Base-by-base conservation (phyloP, 1,139 yeast species). In the Pichia sp. region DNA sequence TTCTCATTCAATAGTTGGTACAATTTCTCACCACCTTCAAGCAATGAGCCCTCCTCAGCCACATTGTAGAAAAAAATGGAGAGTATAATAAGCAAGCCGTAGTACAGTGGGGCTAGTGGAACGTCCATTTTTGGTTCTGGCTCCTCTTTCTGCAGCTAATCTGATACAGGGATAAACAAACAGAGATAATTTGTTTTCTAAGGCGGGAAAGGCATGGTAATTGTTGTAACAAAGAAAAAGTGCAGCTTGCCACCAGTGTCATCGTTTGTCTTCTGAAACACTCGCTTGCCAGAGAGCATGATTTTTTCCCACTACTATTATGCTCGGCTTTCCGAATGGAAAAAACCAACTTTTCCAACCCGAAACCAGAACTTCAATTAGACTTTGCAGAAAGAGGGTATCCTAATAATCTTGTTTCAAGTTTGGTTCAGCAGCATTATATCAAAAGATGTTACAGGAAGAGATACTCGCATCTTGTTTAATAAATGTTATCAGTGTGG, bases 21-120 rank as follows among this genome's bases (percentile, higher is more conserved):
- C 6, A 55, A 10, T 17, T 46, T 38, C 4, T 44, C 34, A 7
- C 49, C 46, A 14, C 51, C 55, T 24, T 51, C 57, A 16, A 52
- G 24, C 2, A 52, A 40, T 9, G 48, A 30, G 2, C 46, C 48
- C 12, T 55, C 51, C 17, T 49, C 51, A 10, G 42, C 49, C 14
- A 20, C 17, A n/a, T 51, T 53, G 50, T 42, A 51, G 31, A 55
- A 49, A 30, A 53, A 46, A 16, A 46, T 31, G 3, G 49, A 46
- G 27, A 46, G 30, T 29, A 46, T 33, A 5, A 46, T n/a, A 8
- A 46, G 40, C 27, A 46, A 46, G 16, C 49, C 49, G 41, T 46
- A 46, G 41, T 46, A 46, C n/a, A 46, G 33, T 4, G 49, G 49
- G 6, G 49, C 49, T 16, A 46, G 16, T 7, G 49, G 34, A 2